Conservation (phyloP, 1,284 basidiomycete genomes). For the Hymenochaete sp. region DNA sequence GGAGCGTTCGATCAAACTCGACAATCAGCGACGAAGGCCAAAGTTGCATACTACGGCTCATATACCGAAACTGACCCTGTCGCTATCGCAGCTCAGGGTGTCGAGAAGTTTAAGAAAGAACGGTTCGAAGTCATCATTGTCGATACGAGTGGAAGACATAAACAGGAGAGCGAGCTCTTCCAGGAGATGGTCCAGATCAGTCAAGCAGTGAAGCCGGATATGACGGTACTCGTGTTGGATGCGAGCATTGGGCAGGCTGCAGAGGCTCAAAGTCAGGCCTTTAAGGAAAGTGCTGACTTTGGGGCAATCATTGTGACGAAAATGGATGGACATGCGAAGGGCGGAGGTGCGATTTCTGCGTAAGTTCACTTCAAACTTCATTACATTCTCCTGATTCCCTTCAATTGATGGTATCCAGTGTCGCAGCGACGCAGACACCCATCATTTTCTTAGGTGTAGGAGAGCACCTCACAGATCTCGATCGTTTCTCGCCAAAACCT, state of each 20-base stretch:
- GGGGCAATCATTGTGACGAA: constrained; percentile 99
- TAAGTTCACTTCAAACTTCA: constrained; percentile 35
- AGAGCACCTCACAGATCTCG: constrained; percentile 93
- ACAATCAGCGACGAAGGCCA: constrained; percentile 92
- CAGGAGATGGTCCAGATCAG: constrained; percentile 98
- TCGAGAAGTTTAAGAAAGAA: constrained; percentile 95
- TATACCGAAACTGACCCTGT: constrained; percentile 99
- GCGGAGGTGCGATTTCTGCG: constrained; percentile 99
- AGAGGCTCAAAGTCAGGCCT: constrained; percentile 90
- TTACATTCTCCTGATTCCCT: constrained; percentile 5
- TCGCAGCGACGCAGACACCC: constrained; percentile 96
- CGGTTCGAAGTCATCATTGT: constrained; percentile 99
- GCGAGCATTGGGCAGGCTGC: constrained; percentile 95
- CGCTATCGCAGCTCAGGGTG: constrained; percentile 88
- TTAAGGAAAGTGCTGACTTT: constrained; percentile 97
- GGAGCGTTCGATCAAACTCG: constrained; percentile 99
- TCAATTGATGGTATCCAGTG: constrained; percentile 40
- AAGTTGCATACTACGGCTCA: constrained; percentile 97
- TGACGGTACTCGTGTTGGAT: constrained; percentile 86
- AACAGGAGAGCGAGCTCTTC: constrained; percentile 96
- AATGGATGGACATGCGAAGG: constrained; percentile 99
- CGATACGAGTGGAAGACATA: constrained; percentile 95
- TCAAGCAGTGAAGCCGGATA: constrained; percentile 86
- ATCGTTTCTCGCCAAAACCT: constrained; percentile 91
- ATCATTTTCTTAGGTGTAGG: constrained; percentile 99